phyloP scores from a whole-genome alignment of 331 rosid species.

The Pyrus hybrid region DNA sequence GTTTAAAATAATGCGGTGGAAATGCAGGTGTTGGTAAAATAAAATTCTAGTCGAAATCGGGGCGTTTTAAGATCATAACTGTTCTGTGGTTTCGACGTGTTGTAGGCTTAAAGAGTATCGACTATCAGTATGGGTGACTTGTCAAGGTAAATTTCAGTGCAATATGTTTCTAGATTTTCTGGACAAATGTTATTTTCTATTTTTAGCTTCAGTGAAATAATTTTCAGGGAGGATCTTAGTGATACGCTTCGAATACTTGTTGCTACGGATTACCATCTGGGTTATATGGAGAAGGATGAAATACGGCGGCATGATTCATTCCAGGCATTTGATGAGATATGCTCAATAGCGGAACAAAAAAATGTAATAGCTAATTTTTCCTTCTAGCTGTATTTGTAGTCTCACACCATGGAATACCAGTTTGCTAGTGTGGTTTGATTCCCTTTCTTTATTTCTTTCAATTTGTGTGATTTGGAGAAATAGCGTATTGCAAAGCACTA shows the following conservation, averaged over 20 bases:
- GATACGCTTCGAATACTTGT: constrained; percentile 72
- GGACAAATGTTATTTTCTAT: not conserved
- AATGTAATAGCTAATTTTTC: constrained; percentile 16
- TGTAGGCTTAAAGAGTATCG: constrained; percentile 12
- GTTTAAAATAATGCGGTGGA: not conserved
- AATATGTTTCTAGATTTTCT: not conserved
- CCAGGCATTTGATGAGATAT: constrained; percentile 87
- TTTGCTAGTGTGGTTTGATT: no score
- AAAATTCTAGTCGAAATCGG: not conserved
- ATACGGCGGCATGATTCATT: constrained; percentile 88
- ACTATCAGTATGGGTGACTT: constrained; percentile 27
- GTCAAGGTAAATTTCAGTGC: constrained; percentile 25
- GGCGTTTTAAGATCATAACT: not conserved
- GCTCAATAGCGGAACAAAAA: constrained; percentile 70
- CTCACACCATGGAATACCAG: not conserved
- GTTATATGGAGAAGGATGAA: constrained; percentile 97
- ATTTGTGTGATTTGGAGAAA: not conserved
- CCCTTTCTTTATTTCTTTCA: no score
- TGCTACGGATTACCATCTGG: constrained; percentile 94
- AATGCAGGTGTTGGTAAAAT: not conserved
- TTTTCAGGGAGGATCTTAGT: constrained; percentile 43
- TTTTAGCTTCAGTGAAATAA: not conserved
- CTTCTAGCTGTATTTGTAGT: not conserved
- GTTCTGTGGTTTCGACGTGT: not conserved
- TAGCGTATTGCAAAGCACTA: not conserved